Conservation (phyloP, 208 protist genomes). For the Porcisia deanei region DNA sequence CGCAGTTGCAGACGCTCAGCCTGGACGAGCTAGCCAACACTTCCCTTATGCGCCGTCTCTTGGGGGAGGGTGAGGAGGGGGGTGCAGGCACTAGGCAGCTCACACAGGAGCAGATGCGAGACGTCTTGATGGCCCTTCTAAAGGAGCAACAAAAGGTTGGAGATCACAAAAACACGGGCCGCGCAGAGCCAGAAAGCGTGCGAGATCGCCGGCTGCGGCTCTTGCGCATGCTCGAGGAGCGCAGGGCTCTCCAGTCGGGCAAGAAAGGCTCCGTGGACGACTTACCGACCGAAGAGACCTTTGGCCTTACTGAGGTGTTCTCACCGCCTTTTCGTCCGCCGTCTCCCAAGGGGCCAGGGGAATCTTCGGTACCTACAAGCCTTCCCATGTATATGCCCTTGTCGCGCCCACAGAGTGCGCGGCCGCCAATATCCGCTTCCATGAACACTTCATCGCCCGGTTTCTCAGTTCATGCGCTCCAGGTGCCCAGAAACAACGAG, state of each 20-base stretch:
- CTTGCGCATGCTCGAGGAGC: slow-evolving; percentile 35
- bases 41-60: slow-evolving; percentile 49
- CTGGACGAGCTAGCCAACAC: slow-evolving; percentile 59
- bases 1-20: slow-evolving; percentile 46
- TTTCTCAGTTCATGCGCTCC: slow-evolving; percentile 1
- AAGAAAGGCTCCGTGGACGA: background rate
- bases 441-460: background rate
- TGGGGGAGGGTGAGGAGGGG: slow-evolving; percentile 41
- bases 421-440: background rate
- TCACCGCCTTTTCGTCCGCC: slow-evolving; percentile 4
- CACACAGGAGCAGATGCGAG: slow-evolving; percentile 41
- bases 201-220: slow-evolving; percentile 41
- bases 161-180: background rate
- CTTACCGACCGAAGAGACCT: slow-evolving; percentile 21
- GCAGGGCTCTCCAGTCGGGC: slow-evolving; percentile 11
- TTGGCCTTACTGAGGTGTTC: slow-evolving; percentile 36
- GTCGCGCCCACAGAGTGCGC: background rate
- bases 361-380: background rate
- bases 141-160: slow-evolving; percentile 8
- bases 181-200: slow-evolving; percentile 37
- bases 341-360: background rate
- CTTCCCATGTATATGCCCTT: background rate
- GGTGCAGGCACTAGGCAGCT: slow-evolving; percentile 15
- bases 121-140: slow-evolving; percentile 44
- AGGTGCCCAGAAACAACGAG: background rate